Conservation (phyloP, 768 basidiomycete species). For the Termitomyces sp. region DNA sequence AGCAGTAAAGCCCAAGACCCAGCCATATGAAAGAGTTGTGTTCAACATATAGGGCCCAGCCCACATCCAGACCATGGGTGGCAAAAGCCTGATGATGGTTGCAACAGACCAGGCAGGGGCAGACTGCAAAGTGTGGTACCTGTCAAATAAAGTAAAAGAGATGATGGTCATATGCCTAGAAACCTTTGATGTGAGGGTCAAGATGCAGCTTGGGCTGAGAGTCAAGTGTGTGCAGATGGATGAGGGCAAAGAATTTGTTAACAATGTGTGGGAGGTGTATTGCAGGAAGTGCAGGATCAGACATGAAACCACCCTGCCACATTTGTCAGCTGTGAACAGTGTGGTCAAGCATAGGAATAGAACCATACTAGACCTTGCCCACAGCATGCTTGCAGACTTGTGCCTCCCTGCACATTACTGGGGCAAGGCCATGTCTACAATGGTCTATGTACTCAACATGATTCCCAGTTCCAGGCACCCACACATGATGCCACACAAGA, state of each 20-base stretch:
- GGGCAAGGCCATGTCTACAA: neutral
- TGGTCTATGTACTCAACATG: neutral
- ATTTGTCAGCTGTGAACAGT: neutral
- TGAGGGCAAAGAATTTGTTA: neutral
- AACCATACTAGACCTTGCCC: neutral
- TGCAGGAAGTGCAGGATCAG: neutral
- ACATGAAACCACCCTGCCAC: neutral
- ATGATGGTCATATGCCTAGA: neutral
- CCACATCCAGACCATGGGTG: neutral
- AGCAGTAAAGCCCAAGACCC: neutral
- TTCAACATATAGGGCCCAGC: neutral
- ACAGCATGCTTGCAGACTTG: neutral
- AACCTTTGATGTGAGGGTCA: neutral
- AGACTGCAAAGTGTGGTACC: neutral
- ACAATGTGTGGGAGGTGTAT: neutral
- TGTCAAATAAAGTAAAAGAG: neutral
- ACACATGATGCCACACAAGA: neutral
- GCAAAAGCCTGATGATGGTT: neutral
- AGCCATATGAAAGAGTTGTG: neutral
- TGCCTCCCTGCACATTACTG: neutral
- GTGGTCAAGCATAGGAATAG: neutral
- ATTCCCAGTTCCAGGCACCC: neutral
- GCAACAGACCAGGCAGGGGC: neutral
- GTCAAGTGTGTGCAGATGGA: neutral
- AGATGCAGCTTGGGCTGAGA: neutral